Base-by-base conservation (phyloP, 306 rosid genomes). In the Cyclanthera cordifolia region DNA sequence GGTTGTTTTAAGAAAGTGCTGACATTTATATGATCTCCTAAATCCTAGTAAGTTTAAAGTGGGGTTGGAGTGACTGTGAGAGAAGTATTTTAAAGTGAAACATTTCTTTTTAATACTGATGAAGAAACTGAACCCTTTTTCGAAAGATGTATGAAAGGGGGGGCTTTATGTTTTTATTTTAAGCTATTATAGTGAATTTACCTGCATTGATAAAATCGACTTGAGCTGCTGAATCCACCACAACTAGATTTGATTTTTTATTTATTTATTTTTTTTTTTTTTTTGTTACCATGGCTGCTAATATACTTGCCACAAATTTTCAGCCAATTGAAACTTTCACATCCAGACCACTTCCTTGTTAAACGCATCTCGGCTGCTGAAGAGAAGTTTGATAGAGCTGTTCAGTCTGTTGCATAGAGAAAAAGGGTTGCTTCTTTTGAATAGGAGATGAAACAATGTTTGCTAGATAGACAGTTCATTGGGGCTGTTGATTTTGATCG, bases 271-370 rank as follows among this genome's bases (percentile, higher is more conserved):
- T n/a, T n/a, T n/a, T n/a, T n/a, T n/a, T n/a, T n/a, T 65, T 8
- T 24, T 59, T 37, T 23, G 37, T 41, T 45, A 4, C 5, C 53
- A 21, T 65, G 70, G 30, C 41, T 66, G 14, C 41, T 66, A 24
- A 46, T 41, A 24, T 15, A 24, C 43, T 47, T 16, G 24, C 55
- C 23, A 65, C 50, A 2, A 67, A 68, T 41, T 80, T 88, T 81
- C 97, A 94, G 99, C 88, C 99, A 90, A 58, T 85, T 94, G 85
- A 90, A 85, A 82, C 87, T 94, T 74, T 70, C 95, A 9, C 97
- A 90, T 83, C 89, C 97, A 10, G 91, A 90, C 51, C 97, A 94
- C 72, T 52, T 83, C 28, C 96, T 94, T 19, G 87, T 94, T 55
- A 94, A 90, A 74, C 86, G 99, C 53, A 77, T 78, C 20, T 17